Base-by-base conservation (phyloP, 1,284 basidiomycete species). In the Leccinum pachyderme region DNA sequence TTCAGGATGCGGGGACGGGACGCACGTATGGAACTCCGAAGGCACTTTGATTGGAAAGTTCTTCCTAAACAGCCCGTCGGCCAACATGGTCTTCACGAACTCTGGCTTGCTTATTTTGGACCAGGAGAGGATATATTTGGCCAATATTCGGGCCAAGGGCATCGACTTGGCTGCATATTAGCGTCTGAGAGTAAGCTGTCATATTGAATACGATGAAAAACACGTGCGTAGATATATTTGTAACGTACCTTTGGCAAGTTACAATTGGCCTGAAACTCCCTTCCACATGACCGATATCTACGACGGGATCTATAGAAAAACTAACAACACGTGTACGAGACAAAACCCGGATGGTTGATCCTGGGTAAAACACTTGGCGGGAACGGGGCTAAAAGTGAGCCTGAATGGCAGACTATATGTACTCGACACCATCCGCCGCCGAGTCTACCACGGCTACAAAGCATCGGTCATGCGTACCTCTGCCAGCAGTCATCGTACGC, bases 11-110 rank as follows among this genome's bases (percentile, higher is more conserved):
- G 65, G 61, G 13, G 70, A 71, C 4, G 70, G 68, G 9, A 18
- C 47, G 12, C 61, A 85, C 72, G 85, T 91, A 3, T 91, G 83
- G 81, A 81, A 83, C 63, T 63, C 78, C 0, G 65, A 77, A 15
- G 89, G 89, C 2, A 79, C 75, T 2, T 73, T 91, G 2, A 72
- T 92, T 7, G 89, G 89, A 39, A 92, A 91, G 71, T 84, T 92
- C 66, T 90, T 86, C 73, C 58, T 84, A 0, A 83, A 83, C 13
- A 75, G 69, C 4, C 76, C 75, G 0, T 77, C 80, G 5, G 80
- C 88, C 27, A 87, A 91, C 64, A 75, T 86, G 73, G 78, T 82
- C 13, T 91, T 91, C 33, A 67, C 61, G 7, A 52, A 35, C 13
- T 67, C 65, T 5, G 65, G 65, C 5, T 54, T 66, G 11, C 44